Percentiles rank a stretch among this genome's conserved stretches.
phyloP scores from a whole-genome alignment of 208 protist species.

The Tritrichomonas musculus region DNA sequence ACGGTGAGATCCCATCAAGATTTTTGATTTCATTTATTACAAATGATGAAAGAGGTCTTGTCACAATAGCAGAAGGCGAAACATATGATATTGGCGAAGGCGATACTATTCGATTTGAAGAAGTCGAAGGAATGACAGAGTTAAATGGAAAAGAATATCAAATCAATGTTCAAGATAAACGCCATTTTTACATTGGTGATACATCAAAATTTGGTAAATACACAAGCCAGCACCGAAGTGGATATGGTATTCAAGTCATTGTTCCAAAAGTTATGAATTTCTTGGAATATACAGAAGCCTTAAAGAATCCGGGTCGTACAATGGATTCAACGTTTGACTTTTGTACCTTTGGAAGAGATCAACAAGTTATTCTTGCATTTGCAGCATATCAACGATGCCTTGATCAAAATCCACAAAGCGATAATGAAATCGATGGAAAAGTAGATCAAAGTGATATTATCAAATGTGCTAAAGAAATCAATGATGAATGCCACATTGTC shows the following conservation, averaged over 20 bases:
- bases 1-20: conserved; percentile 44
- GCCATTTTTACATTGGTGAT: conserved; percentile 49
- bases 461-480: neutral
- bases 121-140: conserved; percentile 67
- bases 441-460: neutral
- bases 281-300: conserved; percentile 34
- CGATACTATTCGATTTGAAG: conserved; percentile 66
- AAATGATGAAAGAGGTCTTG: conserved; percentile 51
- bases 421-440: neutral
- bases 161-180: conserved; percentile 41
- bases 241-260: conserved; percentile 43
- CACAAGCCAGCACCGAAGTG: conserved; percentile 40
- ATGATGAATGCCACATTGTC: neutral
- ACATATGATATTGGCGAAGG: conserved; percentile 61
- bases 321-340: neutral
- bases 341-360: neutral
- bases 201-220: conserved; percentile 39
- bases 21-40: conserved; percentile 44
- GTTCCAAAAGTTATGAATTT: neutral
- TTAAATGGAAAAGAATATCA: conserved; percentile 54
- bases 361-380: conserved; percentile 22
- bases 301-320: neutral
- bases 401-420: neutral
- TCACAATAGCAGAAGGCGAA: conserved; percentile 55
- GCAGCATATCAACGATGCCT: no score